A percentile compares a stretch with the other conserved stretches of the same genome.
Evolutionary conservation across 768 basidiomycete genomes (phyloP).

Genomic region (Myochromella boudieri): DNA sequence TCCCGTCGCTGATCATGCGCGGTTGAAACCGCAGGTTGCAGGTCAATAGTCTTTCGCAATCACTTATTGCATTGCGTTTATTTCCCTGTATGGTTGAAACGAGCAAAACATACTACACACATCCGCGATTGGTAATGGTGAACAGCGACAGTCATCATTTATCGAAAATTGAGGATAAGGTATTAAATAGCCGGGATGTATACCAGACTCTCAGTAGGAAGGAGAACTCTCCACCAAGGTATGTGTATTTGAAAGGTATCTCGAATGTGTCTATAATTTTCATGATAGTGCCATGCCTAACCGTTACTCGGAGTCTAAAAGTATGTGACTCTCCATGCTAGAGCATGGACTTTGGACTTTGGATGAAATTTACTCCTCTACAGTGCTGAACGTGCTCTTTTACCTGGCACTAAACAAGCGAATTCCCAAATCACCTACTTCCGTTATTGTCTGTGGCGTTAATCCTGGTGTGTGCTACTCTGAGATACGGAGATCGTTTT

Average conservation of each 20-base stretch:
- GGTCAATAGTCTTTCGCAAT: conserved; percentile 42
- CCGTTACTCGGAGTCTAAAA: conserved; percentile 35
- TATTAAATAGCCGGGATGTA: conserved; percentile 16
- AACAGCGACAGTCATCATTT: conserved; percentile 41
- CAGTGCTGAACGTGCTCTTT: conserved; percentile 43
- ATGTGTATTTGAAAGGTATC: not conserved
- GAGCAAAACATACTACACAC: conserved; percentile 25
- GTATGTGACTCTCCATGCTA: conserved; percentile 18
- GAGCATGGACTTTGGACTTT: too few species aligned
- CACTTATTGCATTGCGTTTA: conserved; percentile 39
- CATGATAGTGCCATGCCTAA: not conserved
- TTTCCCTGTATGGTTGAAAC: conserved; percentile 43
- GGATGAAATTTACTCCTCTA: too few species aligned
- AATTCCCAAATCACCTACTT: conserved; percentile 21
- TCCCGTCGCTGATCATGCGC: too few species aligned
- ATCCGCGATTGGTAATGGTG: conserved; percentile 40
- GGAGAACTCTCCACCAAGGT: conserved; percentile 24
- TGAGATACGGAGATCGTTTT: conserved; percentile 29
- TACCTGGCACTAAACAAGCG: conserved; percentile 32
- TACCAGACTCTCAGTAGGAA: conserved; percentile 28
- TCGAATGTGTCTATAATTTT: not conserved
- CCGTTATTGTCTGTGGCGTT: conserved; percentile 34
- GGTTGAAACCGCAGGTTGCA: too few species aligned
- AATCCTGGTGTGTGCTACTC: conserved; percentile 44
- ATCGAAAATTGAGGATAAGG: conserved; percentile 25